Base-by-base conservation (phyloP, 495 filamentous ascomycete species). In the Annulohypoxylon moriforme region DNA sequence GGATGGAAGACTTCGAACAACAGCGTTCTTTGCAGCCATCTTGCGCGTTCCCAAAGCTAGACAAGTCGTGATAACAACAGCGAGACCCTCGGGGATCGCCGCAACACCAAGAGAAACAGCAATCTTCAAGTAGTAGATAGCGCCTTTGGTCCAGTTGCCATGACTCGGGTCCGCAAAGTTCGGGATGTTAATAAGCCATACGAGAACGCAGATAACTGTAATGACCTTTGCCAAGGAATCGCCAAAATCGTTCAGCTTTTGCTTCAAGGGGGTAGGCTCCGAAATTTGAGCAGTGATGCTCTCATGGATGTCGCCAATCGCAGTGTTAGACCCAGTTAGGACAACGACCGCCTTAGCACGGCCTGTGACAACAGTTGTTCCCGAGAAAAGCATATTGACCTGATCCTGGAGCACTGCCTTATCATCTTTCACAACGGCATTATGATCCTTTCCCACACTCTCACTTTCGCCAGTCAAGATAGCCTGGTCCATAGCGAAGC, bases 81-180 rank as follows among this genome's bases (percentile, higher is more conserved):
- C 96, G 33, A 99, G 86, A 76, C 96, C 96, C 83, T 99, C 96
- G 1, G 96, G 96, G 77, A 99, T 99, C 61, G 96, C 96, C 27
- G 96, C 96, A 31, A 99, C 96, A 76, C 96, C 96, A 31, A 99
- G 91, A 31, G 96, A 99, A 53, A 99, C 96, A 31, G 96, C 96
- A 79, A 99, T 99, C 88, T 99, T 99, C 69, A 99, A 88, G 81
- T 99, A 99, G 85, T 99, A 99, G 72, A 99, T 98, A 57, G 96
- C 96, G 64, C 96, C 96, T 84, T 98, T 98, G 55, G 94, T 90
- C 94, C 94, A 98, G 75, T 91, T 91, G 64, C 94, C 94, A 78
- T 97, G 94, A 58, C 92, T 89, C 20, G 93, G 93, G 77, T 99
- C 96, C 76, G 89, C 94, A 86, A 99, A 99, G 81, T 99, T 92